phyloP scores from a whole-genome alignment of 441 rosid genomes.

The Croton laevigatus region DNA sequence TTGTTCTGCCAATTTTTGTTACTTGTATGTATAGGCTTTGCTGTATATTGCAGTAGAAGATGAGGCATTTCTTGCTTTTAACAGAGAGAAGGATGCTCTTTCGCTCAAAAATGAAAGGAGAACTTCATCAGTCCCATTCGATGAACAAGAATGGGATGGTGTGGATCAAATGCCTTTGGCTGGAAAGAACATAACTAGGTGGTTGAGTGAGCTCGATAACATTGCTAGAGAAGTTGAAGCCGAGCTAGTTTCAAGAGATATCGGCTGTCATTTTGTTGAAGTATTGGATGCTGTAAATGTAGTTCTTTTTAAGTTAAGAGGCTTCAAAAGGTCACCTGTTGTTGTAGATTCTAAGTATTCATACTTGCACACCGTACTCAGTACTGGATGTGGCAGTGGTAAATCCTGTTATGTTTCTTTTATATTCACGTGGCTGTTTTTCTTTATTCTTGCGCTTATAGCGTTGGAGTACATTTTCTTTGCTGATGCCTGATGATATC shows the following conservation, averaged over 20 bases:
- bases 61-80: constrained; percentile 60
- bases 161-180: constrained; percentile 57
- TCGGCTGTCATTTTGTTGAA: constrained; percentile 72
- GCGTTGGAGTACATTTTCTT: background rate
- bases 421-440: background rate
- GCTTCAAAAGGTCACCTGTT: constrained; percentile 70
- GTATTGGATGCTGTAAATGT: constrained; percentile 77
- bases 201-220: constrained; percentile 65
- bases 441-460: constrained; percentile 1
- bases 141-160: constrained; percentile 38
- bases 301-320: constrained; percentile 72
- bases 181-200: constrained; percentile 57
- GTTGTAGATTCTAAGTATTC: constrained; percentile 61
- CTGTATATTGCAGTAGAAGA: constrained; percentile 85
- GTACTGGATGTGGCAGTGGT: constrained; percentile 76
- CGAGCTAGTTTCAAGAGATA: constrained; percentile 69
- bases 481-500: constrained; percentile 14
- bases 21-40: constrained; percentile 48
- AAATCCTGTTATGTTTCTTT: constrained; percentile 27
- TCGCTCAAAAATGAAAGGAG: constrained; percentile 48
- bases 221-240: constrained; percentile 81
- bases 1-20: constrained; percentile 4
- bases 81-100: constrained; percentile 55
- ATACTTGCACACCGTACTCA: constrained; percentile 73
- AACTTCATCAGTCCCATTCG: constrained; percentile 35